Evolutionary conservation across 495 filamentous ascomycete genomes (phyloP).

Genomic region (Parathielavia hyrcaniae): DNA sequence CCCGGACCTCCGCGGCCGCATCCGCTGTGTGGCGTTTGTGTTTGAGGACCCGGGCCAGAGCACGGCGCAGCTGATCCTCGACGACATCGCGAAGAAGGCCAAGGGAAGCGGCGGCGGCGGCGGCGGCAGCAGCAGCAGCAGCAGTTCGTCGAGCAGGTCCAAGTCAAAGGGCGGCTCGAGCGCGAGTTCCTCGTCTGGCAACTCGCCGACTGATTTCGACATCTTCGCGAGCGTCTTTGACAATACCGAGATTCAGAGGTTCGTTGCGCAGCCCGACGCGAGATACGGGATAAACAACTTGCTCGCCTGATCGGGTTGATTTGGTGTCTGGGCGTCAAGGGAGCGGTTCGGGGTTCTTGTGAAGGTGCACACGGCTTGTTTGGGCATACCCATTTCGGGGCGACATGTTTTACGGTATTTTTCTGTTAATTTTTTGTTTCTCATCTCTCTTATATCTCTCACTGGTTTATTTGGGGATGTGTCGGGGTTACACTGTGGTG

Average conservation of each 20-base stretch:
- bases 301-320: slow-evolving; percentile 20
- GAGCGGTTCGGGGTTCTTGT: neutral
- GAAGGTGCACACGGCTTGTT: neutral
- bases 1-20: slow-evolving; percentile 59
- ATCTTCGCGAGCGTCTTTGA: slow-evolving; percentile 42
- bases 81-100: slow-evolving; percentile 45
- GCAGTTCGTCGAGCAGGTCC: slow-evolving; percentile 33
- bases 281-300: slow-evolving; percentile 42
- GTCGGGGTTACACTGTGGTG: neutral
- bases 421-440: neutral
- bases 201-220: slow-evolving; percentile 38
- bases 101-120: slow-evolving; percentile 29
- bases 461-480: neutral
- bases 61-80: slow-evolving; percentile 41
- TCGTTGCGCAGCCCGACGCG: slow-evolving; percentile 41
- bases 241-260: slow-evolving; percentile 35
- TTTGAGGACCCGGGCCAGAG: slow-evolving; percentile 50
- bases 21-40: slow-evolving; percentile 64
- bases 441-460: too few species aligned
- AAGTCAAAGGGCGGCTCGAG: slow-evolving; percentile 27
- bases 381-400: neutral
- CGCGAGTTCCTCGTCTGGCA: slow-evolving; percentile 20
- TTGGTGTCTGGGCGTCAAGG: neutral
- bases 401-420: neutral
- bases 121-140: slow-evolving; percentile 23